Conservation (phyloP, 345 rosid species). For the Arabidopsis thaliana region TAIR10.1 NC_003070.9:23086001-23086500, state of each 20-base stretch:
- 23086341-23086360: conserved; percentile 70
- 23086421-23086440: conserved; percentile 71
- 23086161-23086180: conserved; percentile 49
- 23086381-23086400: conserved; percentile 62
- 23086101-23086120: conserved; percentile 60
- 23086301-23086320: conserved; percentile 97
- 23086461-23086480: conserved; percentile 74
- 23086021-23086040: conserved; percentile 49
- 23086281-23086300: conserved; percentile 83
- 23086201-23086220: conserved; percentile 9
- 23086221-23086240: conserved; percentile 37
- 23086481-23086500: conserved; percentile 93
- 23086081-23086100: conserved; percentile 52
- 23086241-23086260: conserved; percentile 61
- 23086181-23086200: conserved; percentile 53
- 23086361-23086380: conserved; percentile 65
- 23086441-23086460: conserved; percentile 88
- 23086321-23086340: conserved; percentile 99
- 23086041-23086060: conserved; percentile 34
- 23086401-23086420: conserved; percentile 76
- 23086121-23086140: conserved; percentile 36
- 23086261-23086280: conserved; percentile 79
- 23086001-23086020: conserved; percentile 88
- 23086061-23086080: conserved; percentile 45
- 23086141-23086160: conserved; percentile 38